Evolutionary conservation across 2,329 filamentous ascomycete species (phyloP).

Genomic region (Chlorencoelia australis): DNA sequence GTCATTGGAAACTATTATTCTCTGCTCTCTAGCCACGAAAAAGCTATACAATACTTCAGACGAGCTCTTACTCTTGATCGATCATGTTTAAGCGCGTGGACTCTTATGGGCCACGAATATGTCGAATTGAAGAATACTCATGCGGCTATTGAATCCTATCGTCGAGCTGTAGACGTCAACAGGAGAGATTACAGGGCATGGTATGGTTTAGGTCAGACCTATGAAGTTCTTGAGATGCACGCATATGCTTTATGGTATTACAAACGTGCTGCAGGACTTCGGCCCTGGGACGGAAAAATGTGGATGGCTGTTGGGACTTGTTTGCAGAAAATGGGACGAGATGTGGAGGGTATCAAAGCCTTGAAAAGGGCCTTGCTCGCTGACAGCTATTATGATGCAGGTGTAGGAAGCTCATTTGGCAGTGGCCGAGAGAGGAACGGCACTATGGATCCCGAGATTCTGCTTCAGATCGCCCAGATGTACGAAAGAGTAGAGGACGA

Average conservation of each 20-base stretch:
- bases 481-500: conserved; percentile 73
- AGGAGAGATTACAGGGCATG: conserved; percentile 93
- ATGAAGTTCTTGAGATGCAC: conserved; percentile 96
- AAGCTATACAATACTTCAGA: conserved; percentile 95
- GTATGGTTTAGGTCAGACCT: conserved; percentile 95
- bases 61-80: conserved; percentile 84
- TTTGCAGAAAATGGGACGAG: conserved; percentile 77
- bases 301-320: conserved; percentile 95
- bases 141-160: conserved; percentile 92
- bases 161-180: conserved; percentile 90
- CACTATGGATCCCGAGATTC: conserved; percentile 75
- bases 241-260: conserved; percentile 97
- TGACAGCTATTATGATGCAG: conserved; percentile 73
- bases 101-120: conserved; percentile 97
- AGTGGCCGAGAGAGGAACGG: conserved; percentile 38
- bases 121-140: conserved; percentile 98
- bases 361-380: conserved; percentile 86
- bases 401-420: conserved; percentile 33
- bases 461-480: conserved; percentile 81
- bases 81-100: conserved; percentile 90
- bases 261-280: conserved; percentile 82
- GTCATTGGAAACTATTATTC: conserved; percentile 98
- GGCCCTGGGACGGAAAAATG: conserved; percentile 97
- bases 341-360: conserved; percentile 87
- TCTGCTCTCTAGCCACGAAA: conserved; percentile 87